Base-by-base conservation (phyloP, 2,329 filamentous ascomycete species). In the Cladorrhinum sp. region DNA sequence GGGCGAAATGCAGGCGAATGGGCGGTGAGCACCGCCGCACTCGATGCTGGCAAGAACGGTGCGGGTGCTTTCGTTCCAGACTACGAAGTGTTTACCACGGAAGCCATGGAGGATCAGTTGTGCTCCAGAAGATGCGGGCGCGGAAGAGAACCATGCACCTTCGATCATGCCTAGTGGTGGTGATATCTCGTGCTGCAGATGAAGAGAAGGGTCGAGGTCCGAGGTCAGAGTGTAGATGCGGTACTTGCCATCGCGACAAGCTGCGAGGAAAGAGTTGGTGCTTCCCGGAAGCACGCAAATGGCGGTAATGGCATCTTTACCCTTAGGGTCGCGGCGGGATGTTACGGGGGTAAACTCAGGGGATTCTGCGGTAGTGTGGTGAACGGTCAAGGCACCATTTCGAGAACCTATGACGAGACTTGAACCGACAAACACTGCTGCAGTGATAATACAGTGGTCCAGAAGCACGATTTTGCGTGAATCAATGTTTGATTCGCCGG, bases 11-110 rank as follows among this genome's bases (percentile, higher is more conserved):
- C 74, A 90, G 2, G 85, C 82, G 81, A 92, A 97, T 29, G 83
- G 87, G 58, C 93, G 84, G 70, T 96, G 92, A 0, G 87, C 87
- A 32, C 93, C 93, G 58, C 93, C 93, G 70, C 93, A 97, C 53
- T 92, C 87, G 27, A 96, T 80, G 0, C 79, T 81, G 58, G 88
- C 83, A 16, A 93, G 73, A 68, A 93, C 89, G 59, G 85, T 82
- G 61, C 91, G 86, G 1, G 78, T 78, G 0, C 85, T 86, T 70
- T 90, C 86, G 71, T 96, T 91, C 85, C 91, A 95, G 9, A 93
- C 82, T 12, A 96, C 79, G 70, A 98, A 96, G 51, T 85, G 79
- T 63, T 86, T 91, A 70, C 89, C 86, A 58, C 85, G 86, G 75
- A 97, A 98, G 2, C 93, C 93, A 71, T 88, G 90, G 12, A 96